phyloP scores from a whole-genome alignment of 2,329 filamentous ascomycete genomes.

The Teratosphaeria destructans region DNA sequence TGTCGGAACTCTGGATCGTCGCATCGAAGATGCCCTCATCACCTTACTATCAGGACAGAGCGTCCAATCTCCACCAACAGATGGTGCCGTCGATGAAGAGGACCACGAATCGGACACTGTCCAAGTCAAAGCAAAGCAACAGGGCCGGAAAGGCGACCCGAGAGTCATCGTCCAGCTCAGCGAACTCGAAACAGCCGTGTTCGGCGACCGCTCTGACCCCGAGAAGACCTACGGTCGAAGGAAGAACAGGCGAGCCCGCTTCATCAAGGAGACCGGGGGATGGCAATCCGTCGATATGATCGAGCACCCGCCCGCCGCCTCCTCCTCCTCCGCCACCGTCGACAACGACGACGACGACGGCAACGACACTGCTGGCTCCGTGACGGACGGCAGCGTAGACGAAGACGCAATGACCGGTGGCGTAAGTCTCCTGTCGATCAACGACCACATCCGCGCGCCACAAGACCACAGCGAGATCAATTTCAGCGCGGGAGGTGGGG shows the following conservation, averaged over 20 bases:
- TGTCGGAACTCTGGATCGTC: constrained; percentile 31
- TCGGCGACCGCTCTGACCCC: constrained; percentile 36
- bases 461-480: constrained; percentile 43
- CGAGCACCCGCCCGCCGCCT: constrained; percentile 3
- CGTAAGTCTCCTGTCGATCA: background rate
- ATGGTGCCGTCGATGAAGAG: constrained; percentile 1
- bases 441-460: constrained; percentile 25
- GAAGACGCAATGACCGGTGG: background rate
- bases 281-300: constrained; percentile 38
- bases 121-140: constrained; percentile 17
- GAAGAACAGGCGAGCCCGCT: constrained; percentile 36
- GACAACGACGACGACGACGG: constrained; percentile 5
- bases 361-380: constrained; percentile 9
- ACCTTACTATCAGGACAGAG: constrained; percentile 26
- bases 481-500: constrained; percentile 43
- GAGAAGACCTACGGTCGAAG: constrained; percentile 35
- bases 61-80: constrained; percentile 6
- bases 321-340: background rate
- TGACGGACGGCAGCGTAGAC: constrained; percentile 1
- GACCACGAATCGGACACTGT: constrained; percentile 2
- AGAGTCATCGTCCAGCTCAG: constrained; percentile 41
- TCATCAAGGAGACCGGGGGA: constrained; percentile 28
- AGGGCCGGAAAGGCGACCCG: constrained; percentile 40
- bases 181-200: constrained; percentile 42
- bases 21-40: constrained; percentile 44